Conservation (phyloP, 306 rosid genomes). For the Urtica urens region DNA sequence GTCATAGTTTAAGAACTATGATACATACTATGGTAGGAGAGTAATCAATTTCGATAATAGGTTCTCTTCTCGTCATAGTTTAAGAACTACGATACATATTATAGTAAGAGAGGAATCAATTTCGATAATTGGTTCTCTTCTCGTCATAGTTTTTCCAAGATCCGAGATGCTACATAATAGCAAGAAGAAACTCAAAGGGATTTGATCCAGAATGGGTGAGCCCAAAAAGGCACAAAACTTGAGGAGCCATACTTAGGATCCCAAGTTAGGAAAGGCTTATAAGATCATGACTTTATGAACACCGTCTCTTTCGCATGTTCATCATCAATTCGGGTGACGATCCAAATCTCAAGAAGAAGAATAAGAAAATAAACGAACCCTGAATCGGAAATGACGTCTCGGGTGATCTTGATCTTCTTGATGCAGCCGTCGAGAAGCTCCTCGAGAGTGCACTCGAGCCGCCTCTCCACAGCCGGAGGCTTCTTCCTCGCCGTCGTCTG, state of each 20-base stretch:
- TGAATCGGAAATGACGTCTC: slow-evolving; percentile 46
- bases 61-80: background rate
- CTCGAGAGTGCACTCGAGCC: slow-evolving; percentile 57
- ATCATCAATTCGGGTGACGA: no score
- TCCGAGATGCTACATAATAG: no score
- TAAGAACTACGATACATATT: background rate
- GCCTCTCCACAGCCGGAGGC: slow-evolving; percentile 56
- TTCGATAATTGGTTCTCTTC: no score
- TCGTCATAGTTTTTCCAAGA: background rate
- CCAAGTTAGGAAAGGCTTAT: no score
- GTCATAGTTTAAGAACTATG: background rate
- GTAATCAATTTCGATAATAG: background rate
- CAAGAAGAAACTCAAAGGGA: no score
- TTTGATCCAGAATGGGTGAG: no score
- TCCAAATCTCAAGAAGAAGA: no score
- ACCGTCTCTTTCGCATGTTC: no score
- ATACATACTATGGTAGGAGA: background rate
- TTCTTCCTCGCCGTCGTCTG: slow-evolving; percentile 50
- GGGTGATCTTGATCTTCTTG: slow-evolving; percentile 56
- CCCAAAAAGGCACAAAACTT: no score
- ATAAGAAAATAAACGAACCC: slow-evolving; percentile 43
- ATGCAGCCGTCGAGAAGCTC: slow-evolving; percentile 56
- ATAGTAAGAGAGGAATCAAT: background rate
- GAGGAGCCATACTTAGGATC: no score
- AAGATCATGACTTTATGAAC: no score